phyloP scores from a whole-genome alignment of 257 asterid species.

The Eucommia ulmoides region DNA sequence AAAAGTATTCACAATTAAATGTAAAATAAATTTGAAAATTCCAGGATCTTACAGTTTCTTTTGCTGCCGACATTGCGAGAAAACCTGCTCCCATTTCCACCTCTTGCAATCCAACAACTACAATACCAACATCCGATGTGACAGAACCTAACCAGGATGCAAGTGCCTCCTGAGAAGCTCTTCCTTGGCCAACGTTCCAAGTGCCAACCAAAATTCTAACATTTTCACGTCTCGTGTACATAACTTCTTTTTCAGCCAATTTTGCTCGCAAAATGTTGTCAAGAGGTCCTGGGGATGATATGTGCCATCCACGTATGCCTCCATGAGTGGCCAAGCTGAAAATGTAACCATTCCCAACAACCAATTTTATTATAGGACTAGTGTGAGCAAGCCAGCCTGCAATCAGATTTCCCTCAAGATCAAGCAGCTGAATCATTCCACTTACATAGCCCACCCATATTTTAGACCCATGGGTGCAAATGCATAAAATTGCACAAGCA shows the following conservation, averaged over 20 bases:
- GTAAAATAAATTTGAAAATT: neutral
- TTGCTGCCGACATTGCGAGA: conserved; percentile 99
- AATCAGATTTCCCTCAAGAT: conserved; percentile 62
- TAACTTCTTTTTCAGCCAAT: conserved; percentile 34
- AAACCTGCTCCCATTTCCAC: conserved; percentile 99
- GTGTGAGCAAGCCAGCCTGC: conserved; percentile 78
- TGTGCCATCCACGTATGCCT: conserved; percentile 90
- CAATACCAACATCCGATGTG: conserved; percentile 57
- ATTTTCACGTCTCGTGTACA: conserved; percentile 44
- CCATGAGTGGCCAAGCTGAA: conserved; percentile 94
- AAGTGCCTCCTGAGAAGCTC: conserved; percentile 82
- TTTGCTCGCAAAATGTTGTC: conserved; percentile 49
- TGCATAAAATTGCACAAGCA: conserved; percentile 61
- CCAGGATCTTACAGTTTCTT: conserved; percentile 71
- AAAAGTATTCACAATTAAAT: too few relatives aligned
- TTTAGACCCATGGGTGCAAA: conserved; percentile 55
- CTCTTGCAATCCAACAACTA: conserved; percentile 92
- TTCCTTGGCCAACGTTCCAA: conserved; percentile 98
- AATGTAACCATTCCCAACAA: conserved; percentile 43
- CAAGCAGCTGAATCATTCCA: conserved; percentile 69
- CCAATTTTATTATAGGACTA: conserved; percentile 64
- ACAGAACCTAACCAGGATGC: conserved; percentile 79
- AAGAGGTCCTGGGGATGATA: conserved; percentile 79
- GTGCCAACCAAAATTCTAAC: conserved; percentile 65
- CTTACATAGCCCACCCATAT: conserved; percentile 85